Conservation (phyloP, 768 basidiomycete species). For the Pleurotus salmoneostramineus region DNA sequence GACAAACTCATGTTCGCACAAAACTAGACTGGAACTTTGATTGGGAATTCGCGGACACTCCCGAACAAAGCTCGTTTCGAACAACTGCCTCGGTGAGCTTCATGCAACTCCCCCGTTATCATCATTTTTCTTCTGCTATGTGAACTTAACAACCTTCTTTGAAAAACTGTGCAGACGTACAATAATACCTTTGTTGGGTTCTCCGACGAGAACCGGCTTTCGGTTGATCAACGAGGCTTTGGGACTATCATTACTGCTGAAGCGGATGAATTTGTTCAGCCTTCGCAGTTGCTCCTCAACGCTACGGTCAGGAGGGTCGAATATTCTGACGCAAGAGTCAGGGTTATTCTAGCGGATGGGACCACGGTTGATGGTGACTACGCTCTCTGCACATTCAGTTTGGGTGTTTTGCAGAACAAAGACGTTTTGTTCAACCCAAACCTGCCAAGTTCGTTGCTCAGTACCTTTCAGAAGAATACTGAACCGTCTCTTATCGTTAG, state of each 20-base stretch:
- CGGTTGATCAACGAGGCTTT: conserved; percentile 62
- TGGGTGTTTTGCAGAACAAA: conserved; percentile 64
- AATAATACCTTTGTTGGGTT: conserved; percentile 64
- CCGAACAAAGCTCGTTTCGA: conserved; percentile 59
- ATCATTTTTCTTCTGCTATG: no score
- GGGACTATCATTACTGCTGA: conserved; percentile 54
- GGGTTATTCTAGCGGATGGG: conserved; percentile 42
- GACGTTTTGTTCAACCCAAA: conserved; percentile 54
- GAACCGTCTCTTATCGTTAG: conserved; percentile 6
- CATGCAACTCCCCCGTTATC: neutral
- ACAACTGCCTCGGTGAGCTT: conserved; percentile 54
- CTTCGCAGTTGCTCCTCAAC: conserved; percentile 44
- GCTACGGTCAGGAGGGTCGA: conserved; percentile 44
- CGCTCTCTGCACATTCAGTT: conserved; percentile 63
- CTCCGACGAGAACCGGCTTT: conserved; percentile 47
- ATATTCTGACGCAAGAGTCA: conserved; percentile 41
- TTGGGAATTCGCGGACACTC: conserved; percentile 30
- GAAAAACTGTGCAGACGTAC: conserved; percentile 39
- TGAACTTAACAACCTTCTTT: no score
- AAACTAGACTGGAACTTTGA: conserved; percentile 3
- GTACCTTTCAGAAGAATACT: neutral
- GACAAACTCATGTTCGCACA: no score
- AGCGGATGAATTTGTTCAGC: conserved; percentile 48
- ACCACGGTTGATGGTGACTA: conserved; percentile 45
- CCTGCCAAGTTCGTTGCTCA: conserved; percentile 33